Percentiles rank a stretch among this genome's conserved stretches.
These are phyloP conservation scores for Orbilia blumenaviensis DNA, from an alignment of 2,329 filamentous ascomycete species.

Conservation along the genomic window DNA sequence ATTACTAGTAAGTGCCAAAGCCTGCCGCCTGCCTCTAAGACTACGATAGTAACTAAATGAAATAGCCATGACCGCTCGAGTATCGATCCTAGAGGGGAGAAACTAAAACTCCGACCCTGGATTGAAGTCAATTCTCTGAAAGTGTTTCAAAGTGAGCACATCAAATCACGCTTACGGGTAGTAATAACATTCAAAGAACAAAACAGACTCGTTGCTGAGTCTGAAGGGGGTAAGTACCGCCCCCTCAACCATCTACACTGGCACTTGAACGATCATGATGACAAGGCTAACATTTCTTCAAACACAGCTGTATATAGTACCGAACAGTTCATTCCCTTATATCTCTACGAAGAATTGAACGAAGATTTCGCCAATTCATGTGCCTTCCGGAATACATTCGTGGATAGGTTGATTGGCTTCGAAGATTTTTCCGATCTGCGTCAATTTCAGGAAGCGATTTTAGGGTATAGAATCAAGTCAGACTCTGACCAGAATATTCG, in stretches of 20 bases:
- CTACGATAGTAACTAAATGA: not conserved
- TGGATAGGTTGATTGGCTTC: conserved; percentile 32
- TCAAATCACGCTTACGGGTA: conserved; percentile 16
- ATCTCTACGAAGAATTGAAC: conserved; percentile 34
- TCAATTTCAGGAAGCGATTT: conserved; percentile 34
- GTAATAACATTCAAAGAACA: conserved; percentile 43
- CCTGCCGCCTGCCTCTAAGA: not conserved
- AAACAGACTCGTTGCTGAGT: conserved; percentile 35
- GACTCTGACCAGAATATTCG: conserved; percentile 25
- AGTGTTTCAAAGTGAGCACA: conserved; percentile 38
- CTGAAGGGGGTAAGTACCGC: conserved; percentile 38
- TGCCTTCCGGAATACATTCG: conserved; percentile 28
- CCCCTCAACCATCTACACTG: too few species aligned
- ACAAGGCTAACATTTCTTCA: not conserved
- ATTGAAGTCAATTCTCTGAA: conserved; percentile 30
- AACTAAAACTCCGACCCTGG: conserved; percentile 29
- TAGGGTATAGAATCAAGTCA: conserved; percentile 28
- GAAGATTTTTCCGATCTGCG: conserved; percentile 31
- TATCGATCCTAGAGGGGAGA: conserved; percentile 9
- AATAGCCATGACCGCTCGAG: conserved; percentile 24
- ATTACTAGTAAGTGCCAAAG: conserved; percentile 17
- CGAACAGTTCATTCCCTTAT: conserved; percentile 41
- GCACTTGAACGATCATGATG: too few species aligned
- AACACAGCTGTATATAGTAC: conserved; percentile 13
- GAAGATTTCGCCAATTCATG: conserved; percentile 33